Percentiles rank a stretch among this genome's conserved stretches.
Evolutionary conservation across 2,329 filamentous ascomycete species (phyloP).

Genomic region (Venturia asperata): DNA sequence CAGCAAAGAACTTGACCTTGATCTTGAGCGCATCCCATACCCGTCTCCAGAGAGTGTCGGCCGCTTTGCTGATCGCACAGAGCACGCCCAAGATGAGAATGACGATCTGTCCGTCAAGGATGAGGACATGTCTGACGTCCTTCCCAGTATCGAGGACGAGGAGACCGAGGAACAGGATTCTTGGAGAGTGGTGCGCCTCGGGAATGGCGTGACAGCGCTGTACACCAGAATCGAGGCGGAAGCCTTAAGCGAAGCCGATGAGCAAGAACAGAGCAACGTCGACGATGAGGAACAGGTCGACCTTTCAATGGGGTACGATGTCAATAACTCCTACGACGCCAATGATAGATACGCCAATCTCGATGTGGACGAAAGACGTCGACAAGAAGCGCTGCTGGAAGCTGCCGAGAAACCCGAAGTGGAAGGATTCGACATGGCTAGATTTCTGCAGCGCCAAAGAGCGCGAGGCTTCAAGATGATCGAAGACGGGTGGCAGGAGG

Average conservation of each 20-base stretch:
- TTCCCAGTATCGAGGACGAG: background rate
- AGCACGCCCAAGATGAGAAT: background rate
- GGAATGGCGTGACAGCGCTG: background rate
- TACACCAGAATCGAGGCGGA: background rate
- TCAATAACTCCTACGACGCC: background rate
- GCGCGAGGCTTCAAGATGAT: background rate
- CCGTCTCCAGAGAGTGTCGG: background rate
- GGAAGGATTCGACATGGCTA: background rate
- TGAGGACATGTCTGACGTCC: conserved; percentile 6
- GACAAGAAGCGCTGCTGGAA: background rate
- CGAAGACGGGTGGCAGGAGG: conserved; percentile 42
- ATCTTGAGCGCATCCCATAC: background rate
- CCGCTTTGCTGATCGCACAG: background rate
- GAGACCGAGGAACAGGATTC: background rate
- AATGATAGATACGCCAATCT: background rate
- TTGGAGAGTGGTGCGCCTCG: background rate
- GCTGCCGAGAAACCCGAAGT: background rate
- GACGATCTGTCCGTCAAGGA: background rate
- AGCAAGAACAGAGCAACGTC: too few relatives aligned
- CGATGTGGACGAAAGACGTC: background rate
- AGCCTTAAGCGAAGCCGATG: too few relatives aligned
- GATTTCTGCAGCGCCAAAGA: background rate
- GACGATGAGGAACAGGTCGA: background rate
- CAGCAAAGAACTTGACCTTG: background rate
- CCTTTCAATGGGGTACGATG: background rate